Base-by-base conservation (phyloP, 2,329 filamentous ascomycete species). In the Penicillium hordei region DNA sequence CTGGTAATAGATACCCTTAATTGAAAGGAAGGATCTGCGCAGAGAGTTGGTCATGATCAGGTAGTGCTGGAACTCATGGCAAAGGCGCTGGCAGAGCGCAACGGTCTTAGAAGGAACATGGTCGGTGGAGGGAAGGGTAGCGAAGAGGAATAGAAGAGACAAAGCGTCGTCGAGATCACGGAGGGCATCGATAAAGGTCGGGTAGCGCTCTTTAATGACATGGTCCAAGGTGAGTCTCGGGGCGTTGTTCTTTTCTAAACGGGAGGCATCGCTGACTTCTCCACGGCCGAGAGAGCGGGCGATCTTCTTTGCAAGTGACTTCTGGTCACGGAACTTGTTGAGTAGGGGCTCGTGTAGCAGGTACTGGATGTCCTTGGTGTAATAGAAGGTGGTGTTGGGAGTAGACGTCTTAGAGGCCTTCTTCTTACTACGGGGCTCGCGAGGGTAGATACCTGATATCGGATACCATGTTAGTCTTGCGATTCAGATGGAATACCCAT, bases 1-100 rank as follows among this genome's bases (percentile, higher is more conserved):
- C 79, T 97, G 93, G 78, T 97, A 99, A 81, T 99, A 99, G 70
- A 99, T 97, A 61, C 94, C 94, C 83, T 99, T 99, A 79, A 99
- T 97, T 1, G 92, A 96, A 64, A 99, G 80, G 81, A 99, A 99
- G 0, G 93, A 96, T 80, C 97, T 97, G 71, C 91, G 89, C 67
- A 99, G 80, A 68, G 90, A 92, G 78, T 96, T 87, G 42, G 93
- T 95, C 46, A 88, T 85, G 72, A 99, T 99, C 62, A 99, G 83
- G 77, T 96, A 99, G 81, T 97, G 94, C 79, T 97, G 90, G 76
- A 99, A 99, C 79, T 99, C 94, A 75, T 93, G 88, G 69, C 89
- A 93, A 54, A 99, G 81, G 55, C 91, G 88, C 80, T 97, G 93
- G 81, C 94, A 99, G 64, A 92, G 89, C 52, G 92, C 90, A 75